Base-by-base conservation (phyloP, 2,329 filamentous ascomycete species). In the Colletotrichum lini region DNA sequence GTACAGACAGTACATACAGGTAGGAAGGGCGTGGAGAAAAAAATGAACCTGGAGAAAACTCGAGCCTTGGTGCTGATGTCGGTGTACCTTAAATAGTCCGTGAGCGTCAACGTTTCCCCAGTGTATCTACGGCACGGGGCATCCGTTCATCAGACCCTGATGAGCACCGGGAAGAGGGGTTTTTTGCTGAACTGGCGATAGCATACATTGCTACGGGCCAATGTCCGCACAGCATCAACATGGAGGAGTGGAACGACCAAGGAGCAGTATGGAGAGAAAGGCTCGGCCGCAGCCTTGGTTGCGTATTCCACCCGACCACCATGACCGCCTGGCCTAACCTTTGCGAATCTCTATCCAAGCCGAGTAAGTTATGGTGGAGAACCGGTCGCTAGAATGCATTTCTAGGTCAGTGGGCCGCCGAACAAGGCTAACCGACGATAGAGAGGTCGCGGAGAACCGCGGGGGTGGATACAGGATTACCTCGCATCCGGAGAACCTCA, bases 201-300 rank as follows among this genome's bases (percentile, higher is more conserved):
- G 53, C 23, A 64, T 21, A 72, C 40, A 42, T 58, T 10, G 47
- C 47, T 42, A n/a, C 30, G 53, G 26, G 47, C 65, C 58, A 72
- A 72, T 72, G 40, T 35, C 23, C 18, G 12, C n/a, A 42, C 59
- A 54, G 8, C n/a, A 53, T 47, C 21, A 5, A 35, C 16, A 63
- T 63, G 69, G 59, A 69, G 30, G 69, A 72, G 69, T 72, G 69
- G 69, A 42, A 68, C 59, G 47, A 69, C 42, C 69, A 59, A 68
- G 69, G 54, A 65, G 18, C 9, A 35, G 21, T 35, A 60, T 54
- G 58, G 58, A 30, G 47, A 59, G 38, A n/a, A 45, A 49, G 52
- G n/a, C 40, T 49, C 40, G 54, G 57, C 40, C 54, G 30, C 30
- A 49, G 47, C 45, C 54, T 38, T 23, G 10, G 45, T 58, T 59